Evolutionary conservation across 352 stramenopile species (phyloP), one percentile per base, ranked within the genome.

Genomic region (Pythium diclinum): DNA sequence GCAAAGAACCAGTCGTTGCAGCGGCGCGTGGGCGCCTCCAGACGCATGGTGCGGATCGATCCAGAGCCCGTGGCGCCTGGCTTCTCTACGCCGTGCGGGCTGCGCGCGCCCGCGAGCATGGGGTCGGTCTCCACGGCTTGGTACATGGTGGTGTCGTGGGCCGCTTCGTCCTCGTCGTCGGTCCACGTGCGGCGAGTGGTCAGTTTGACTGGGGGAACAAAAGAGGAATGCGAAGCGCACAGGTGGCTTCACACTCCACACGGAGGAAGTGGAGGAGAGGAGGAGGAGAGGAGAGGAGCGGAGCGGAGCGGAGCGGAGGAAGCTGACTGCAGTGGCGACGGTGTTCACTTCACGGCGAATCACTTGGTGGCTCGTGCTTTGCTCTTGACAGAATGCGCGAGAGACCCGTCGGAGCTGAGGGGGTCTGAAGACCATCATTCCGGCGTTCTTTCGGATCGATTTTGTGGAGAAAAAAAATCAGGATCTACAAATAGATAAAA

Each of bases 1-100:
- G 84, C 87, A 63, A 92, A 93, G 56, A 88, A 64, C 16, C 61
- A 56, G 69, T 95, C 87, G 71, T 93, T 89, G 74, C 87, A 95
- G 53, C 74, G 78, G 23, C 74, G 63, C n/a, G 81, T 62, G 0
- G 83, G 75, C 14, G 73, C 17, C 42, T 92, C 81, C 3, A 88
- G 73, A 5, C 83, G 83, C 73, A 91, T 84, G 36, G 73, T 89
- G 59, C 78, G 79, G 58, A 91, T 80, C 16, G 81, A 79, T 51
- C 69, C 69, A 13, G 80, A 76, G 67, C 73, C 75, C 34, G 64
- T 62, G 25, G 49, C 49, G 13, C 49, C 44, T 30, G 56, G 61
- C 56, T 74, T 74, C 34, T 62, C 64, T 6, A 51, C 19, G 25
- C 46, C 30, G 19, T 59, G 57, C 25, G 75, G 77, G 63, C 73